Percentiles rank a stretch among this genome's conserved stretches.
Conservation (phyloP, 306 rosid species). For the Herpetospermum pedunculosum region DNA sequence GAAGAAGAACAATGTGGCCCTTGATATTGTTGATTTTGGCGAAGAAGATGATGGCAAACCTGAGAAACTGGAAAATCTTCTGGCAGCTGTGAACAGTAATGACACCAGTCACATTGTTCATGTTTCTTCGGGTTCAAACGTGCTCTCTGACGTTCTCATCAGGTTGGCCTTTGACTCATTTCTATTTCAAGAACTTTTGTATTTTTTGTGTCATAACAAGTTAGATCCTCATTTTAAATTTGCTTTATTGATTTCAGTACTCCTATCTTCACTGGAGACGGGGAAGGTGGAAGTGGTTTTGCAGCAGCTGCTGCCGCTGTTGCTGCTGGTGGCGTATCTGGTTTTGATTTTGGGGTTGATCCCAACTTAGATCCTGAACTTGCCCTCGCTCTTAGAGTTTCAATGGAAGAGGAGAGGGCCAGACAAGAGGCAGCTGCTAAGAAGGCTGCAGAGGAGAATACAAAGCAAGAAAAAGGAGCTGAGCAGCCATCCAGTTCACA, state of each 20-base stretch:
- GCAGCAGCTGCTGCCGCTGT: conserved; percentile 93
- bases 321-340: conserved; percentile 81
- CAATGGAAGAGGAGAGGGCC: conserved; percentile 99
- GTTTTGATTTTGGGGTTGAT: conserved; percentile 97
- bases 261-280: conserved; percentile 95
- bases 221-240: not conserved
- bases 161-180: conserved; percentile 29
- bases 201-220: not conserved
- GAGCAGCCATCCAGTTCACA: conserved; percentile 63
- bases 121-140: conserved; percentile 46
- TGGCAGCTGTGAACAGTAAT: conserved; percentile 70
- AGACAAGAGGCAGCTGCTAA: conserved; percentile 99
- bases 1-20: conserved; percentile 88
- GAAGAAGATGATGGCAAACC: conserved; percentile 84
- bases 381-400: conserved; percentile 98
- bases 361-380: conserved; percentile 98
- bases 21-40: conserved; percentile 78
- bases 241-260: conserved; percentile 39
- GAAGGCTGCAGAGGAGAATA: conserved; percentile 81
- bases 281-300: conserved; percentile 93
- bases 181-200: not conserved
- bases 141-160: conserved; percentile 50
- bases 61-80: conserved; percentile 77
- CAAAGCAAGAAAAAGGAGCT: conserved; percentile 65
- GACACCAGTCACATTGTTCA: conserved; percentile 63